These are phyloP conservation scores for Spathaspora girioi DNA, from an alignment of 805 yeast species.

Conservation along the genomic window DNA sequence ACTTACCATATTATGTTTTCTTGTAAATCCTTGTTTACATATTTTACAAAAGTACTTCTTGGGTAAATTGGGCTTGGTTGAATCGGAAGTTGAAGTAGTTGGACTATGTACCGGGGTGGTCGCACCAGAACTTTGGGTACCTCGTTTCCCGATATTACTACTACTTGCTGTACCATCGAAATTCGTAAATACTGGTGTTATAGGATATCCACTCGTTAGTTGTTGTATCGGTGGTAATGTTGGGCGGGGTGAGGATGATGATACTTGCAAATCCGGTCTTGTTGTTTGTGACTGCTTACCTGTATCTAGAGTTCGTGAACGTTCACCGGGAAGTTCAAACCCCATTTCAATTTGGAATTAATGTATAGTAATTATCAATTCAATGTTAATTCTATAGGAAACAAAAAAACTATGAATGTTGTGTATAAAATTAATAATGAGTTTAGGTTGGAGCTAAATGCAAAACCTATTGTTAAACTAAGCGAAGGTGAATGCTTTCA, in stretches of 20 bases:
- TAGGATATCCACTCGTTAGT: not conserved
- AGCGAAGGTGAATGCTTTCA: not conserved
- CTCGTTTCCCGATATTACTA: not conserved
- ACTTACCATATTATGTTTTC: constrained; percentile 72
- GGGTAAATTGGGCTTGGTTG: constrained; percentile 8
- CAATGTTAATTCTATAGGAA: not conserved
- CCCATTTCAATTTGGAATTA: not conserved
- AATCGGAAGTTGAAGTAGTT: not conserved
- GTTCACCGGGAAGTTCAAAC: not conserved
- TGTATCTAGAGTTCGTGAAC: not conserved
- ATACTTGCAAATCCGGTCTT: not conserved
- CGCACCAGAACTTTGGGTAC: not conserved
- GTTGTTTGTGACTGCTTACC: not conserved
- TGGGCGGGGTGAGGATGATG: constrained; percentile 2
- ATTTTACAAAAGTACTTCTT: constrained; percentile 49
- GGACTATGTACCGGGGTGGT: not conserved
- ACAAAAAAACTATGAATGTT: not conserved
- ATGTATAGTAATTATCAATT: not conserved
- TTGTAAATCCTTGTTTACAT: constrained; percentile 62
- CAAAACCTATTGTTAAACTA: not conserved
- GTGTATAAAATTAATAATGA: not conserved
- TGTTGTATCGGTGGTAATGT: constrained; percentile 2
- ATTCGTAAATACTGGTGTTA: not conserved
- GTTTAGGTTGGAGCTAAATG: not conserved
- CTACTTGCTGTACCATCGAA: not conserved